A percentile compares a stretch with the other conserved stretches of the same genome.
Evolutionary conservation across 371 early-diverging fungal genomes (phyloP).

Genomic region (Funneliformis caledonium): DNA sequence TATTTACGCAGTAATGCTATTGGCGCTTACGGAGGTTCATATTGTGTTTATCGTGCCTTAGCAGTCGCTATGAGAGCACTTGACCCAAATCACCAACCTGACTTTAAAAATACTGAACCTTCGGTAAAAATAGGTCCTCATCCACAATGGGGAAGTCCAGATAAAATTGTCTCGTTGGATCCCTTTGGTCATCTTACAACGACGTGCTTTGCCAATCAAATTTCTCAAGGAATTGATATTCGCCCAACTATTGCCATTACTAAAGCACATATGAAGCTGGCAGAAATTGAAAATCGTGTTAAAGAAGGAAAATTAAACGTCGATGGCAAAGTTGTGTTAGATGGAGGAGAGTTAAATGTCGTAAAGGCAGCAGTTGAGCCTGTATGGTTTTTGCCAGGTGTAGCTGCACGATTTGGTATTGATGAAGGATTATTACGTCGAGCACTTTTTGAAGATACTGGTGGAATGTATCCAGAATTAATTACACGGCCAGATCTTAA

Average conservation of each 20-base stretch:
- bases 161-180: conserved; percentile 93
- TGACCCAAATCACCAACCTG: conserved; percentile 80
- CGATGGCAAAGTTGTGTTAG: conserved; percentile 86
- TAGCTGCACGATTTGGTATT: conserved; percentile 88
- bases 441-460: conserved; percentile 84
- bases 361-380: conserved; percentile 95
- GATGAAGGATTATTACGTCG: conserved; percentile 85
- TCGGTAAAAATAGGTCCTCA: conserved; percentile 83
- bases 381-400: conserved; percentile 96
- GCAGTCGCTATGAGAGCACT: conserved; percentile 93
- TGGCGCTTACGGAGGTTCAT: conserved; percentile 94
- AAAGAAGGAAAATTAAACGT: conserved; percentile 64
- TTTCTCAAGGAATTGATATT: conserved; percentile 80
- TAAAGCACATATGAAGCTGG: conserved; percentile 91
- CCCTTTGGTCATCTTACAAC: conserved; percentile 89
- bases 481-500: conserved; percentile 94
- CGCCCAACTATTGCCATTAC: conserved; percentile 96
- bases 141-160: conserved; percentile 84
- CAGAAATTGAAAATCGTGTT: conserved; percentile 86
- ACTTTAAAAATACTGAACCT: conserved; percentile 90
- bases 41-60: conserved; percentile 91
- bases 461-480: conserved; percentile 97
- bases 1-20: conserved; percentile 74
- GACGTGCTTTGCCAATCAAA: conserved; percentile 63
- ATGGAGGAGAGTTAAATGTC: conserved; percentile 86